These are phyloP conservation scores for Eudorina sp. DNA, from an alignment of 139 green algal genomes.

Conservation along the genomic window DNA sequence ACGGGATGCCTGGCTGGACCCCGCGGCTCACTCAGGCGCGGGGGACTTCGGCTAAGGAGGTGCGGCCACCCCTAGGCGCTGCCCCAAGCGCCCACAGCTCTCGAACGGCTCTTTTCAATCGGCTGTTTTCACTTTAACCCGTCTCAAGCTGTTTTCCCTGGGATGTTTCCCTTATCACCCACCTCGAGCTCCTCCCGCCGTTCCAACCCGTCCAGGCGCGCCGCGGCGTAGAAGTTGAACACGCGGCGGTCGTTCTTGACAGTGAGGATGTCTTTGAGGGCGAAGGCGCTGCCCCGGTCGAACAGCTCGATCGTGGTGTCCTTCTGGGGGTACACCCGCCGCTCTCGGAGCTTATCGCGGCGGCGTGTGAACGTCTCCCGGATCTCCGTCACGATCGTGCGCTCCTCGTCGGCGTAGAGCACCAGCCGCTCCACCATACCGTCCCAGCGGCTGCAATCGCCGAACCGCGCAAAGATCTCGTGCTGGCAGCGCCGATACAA, in stretches of 20 bases:
- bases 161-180: too few species aligned
- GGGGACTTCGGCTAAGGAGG: too few species aligned
- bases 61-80: too few species aligned
- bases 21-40: too few species aligned
- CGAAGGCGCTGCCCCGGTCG: slow-evolving; percentile 68
- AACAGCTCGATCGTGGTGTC: slow-evolving; percentile 74
- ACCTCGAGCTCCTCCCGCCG: slow-evolving; percentile 56
- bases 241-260: slow-evolving; percentile 64
- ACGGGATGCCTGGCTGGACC: too few species aligned
- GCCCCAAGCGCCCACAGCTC: too few species aligned
- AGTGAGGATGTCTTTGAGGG: slow-evolving; percentile 71
- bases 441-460: slow-evolving; percentile 87
- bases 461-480: slow-evolving; percentile 88
- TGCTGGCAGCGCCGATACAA: slow-evolving; percentile 73
- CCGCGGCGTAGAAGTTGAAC: slow-evolving; percentile 74
- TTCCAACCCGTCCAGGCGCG: slow-evolving; percentile 81
- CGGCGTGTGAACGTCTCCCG: slow-evolving; percentile 74
- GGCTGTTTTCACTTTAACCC: too few species aligned
- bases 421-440: slow-evolving; percentile 83
- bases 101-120: too few species aligned
- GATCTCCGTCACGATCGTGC: slow-evolving; percentile 62
- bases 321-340: slow-evolving; percentile 68
- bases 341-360: slow-evolving; percentile 82
- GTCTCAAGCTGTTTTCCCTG: too few species aligned
- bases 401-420: slow-evolving; percentile 74